A percentile compares a stretch with the other conserved stretches of the same genome.
Conservation (phyloP, 257 asterid genomes). For the Penstemon davidsonii region DNA sequence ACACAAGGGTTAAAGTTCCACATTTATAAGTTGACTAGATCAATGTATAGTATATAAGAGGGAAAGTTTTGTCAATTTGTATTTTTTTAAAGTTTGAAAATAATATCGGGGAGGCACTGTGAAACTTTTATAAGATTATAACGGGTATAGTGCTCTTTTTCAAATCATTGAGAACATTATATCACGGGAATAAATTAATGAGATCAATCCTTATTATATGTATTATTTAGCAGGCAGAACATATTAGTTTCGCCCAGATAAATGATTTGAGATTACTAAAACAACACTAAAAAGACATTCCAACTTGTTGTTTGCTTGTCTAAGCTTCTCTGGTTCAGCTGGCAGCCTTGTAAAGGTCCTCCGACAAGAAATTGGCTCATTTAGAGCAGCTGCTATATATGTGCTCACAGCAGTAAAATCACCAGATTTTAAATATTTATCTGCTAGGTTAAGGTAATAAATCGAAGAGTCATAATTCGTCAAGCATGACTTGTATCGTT, state of each 20-base stretch:
- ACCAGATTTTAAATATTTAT: neutral
- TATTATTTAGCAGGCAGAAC: too few relatives aligned
- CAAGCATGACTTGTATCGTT: neutral
- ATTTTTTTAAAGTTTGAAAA: too few relatives aligned
- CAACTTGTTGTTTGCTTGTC: neutral
- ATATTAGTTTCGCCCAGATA: neutral
- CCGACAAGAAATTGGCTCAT: conserved; percentile 10
- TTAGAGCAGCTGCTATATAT: neutral
- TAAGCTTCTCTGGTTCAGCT: neutral
- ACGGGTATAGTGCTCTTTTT: too few relatives aligned
- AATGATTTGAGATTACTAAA: neutral
- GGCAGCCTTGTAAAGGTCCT: neutral
- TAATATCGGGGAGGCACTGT: too few relatives aligned
- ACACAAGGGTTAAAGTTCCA: too few relatives aligned
- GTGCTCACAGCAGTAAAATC: neutral
- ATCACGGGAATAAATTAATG: too few relatives aligned
- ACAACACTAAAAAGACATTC: neutral
- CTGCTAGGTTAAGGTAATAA: neutral
- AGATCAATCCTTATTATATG: too few relatives aligned
- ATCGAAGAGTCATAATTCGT: neutral
- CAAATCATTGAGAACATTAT: too few relatives aligned
- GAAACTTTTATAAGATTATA: too few relatives aligned
- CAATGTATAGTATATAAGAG: too few relatives aligned
- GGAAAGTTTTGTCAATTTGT: too few relatives aligned
- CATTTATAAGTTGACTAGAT: too few relatives aligned